Conservation (phyloP, 2,329 filamentous ascomycete species). For the Parafenestella ontariensis region DNA sequence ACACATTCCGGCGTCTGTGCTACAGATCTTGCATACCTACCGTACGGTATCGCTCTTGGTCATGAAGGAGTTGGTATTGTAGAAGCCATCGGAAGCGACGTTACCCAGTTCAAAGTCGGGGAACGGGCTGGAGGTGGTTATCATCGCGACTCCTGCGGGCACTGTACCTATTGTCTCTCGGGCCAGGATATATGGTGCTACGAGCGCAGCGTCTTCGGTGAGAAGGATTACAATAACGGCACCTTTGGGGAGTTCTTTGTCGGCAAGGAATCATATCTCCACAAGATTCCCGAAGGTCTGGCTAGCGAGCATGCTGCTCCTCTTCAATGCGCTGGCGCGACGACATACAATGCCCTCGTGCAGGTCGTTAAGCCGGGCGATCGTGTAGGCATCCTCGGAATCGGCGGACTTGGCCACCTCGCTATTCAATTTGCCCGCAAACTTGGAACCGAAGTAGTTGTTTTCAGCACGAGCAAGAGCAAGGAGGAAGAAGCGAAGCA, state of each 20-base stretch:
- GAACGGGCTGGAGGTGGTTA: slow-evolving; percentile 49
- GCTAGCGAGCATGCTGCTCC: slow-evolving; percentile 25
- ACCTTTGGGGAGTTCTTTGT: slow-evolving; percentile 26
- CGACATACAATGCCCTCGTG: slow-evolving; percentile 79
- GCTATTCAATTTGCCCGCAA: slow-evolving; percentile 72
- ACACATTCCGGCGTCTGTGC: slow-evolving; percentile 27
- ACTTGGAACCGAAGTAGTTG: slow-evolving; percentile 29
- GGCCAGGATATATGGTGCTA: slow-evolving; percentile 47
- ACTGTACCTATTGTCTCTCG: slow-evolving; percentile 37
- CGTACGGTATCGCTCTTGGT: slow-evolving; percentile 39
- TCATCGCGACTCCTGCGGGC: slow-evolving; percentile 46
- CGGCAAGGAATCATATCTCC: slow-evolving; percentile 24
- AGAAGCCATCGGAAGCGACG: slow-evolving; percentile 36
- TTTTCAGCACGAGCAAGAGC: slow-evolving; percentile 25
- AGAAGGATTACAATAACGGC: slow-evolving; percentile 29
- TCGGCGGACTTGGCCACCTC: slow-evolving; percentile 77
- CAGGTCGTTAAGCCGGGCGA: slow-evolving; percentile 73
- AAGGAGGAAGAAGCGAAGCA: slow-evolving; percentile 28
- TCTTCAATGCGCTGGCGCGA: slow-evolving; percentile 29
- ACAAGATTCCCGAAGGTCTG: slow-evolving; percentile 27
- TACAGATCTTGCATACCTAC: slow-evolving; percentile 21
- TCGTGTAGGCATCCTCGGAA: slow-evolving; percentile 83
- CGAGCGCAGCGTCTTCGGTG: slow-evolving; percentile 45
- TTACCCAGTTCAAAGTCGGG: slow-evolving; percentile 26
- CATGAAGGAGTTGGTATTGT: slow-evolving; percentile 53